phyloP scores from a whole-genome alignment of 108 stramenopile species.

The Nannochloropsis granulata region DNA sequence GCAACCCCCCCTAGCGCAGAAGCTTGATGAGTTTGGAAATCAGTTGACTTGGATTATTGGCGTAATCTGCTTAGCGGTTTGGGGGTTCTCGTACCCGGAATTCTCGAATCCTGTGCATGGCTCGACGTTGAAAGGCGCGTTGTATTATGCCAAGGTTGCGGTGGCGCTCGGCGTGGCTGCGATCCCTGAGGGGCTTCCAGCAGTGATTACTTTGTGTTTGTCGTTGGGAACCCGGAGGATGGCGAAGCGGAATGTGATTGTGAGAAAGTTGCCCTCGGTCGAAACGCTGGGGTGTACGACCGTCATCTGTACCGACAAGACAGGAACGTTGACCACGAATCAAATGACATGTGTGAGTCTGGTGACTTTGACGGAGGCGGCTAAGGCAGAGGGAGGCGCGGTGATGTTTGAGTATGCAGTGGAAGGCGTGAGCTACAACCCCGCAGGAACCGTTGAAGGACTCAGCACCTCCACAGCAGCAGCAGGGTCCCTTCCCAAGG shows the following conservation, averaged over 20 bases:
- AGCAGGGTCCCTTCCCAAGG: background rate
- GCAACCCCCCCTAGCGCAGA: slow-evolving; percentile 68
- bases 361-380: slow-evolving; percentile 13
- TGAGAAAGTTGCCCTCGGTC: slow-evolving; percentile 82
- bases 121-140: slow-evolving; percentile 39
- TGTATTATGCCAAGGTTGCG: slow-evolving; percentile 55
- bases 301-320: slow-evolving; percentile 87
- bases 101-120: slow-evolving; percentile 50
- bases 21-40: slow-evolving; percentile 87
- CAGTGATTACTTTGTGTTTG: slow-evolving; percentile 54
- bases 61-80: slow-evolving; percentile 75
- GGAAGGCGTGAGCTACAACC: slow-evolving; percentile 35
- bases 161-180: slow-evolving; percentile 97
- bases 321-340: slow-evolving; percentile 91
- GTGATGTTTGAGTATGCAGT: slow-evolving; percentile 17
- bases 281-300: slow-evolving; percentile 88
- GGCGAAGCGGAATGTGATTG: slow-evolving; percentile 70
- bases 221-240: slow-evolving; percentile 77
- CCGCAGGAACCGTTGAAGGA: slow-evolving; percentile 9
- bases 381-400: slow-evolving; percentile 5
- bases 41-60: slow-evolving; percentile 80
- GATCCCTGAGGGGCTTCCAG: slow-evolving; percentile 80
- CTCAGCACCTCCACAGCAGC: background rate
- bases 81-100: slow-evolving; percentile 69
- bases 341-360: slow-evolving; percentile 61